Evolutionary conservation across 2,329 filamentous ascomycete species (phyloP).

Genomic region (Calonectria hawksworthii): DNA sequence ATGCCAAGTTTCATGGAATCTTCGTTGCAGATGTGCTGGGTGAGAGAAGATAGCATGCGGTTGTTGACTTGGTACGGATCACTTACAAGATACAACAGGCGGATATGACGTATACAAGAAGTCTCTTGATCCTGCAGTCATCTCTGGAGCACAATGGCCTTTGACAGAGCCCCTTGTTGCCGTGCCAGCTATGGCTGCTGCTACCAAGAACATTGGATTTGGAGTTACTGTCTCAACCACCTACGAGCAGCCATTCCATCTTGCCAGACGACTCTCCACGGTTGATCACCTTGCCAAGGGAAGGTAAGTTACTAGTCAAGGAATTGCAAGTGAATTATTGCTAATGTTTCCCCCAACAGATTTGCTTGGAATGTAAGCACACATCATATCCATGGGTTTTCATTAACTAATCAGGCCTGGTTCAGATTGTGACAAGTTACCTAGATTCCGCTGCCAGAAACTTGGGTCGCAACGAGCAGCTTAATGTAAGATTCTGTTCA

Average conservation of each 20-base stretch:
- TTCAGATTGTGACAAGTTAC: slow-evolving; percentile 76
- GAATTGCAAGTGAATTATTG: neutral
- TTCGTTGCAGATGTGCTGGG: slow-evolving; percentile 77
- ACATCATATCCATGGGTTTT: neutral
- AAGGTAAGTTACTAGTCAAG: slow-evolving; percentile 51
- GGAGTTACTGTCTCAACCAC: slow-evolving; percentile 79
- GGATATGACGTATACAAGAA: slow-evolving; percentile 80
- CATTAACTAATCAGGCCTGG: slow-evolving; percentile 43
- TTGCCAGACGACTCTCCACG: slow-evolving; percentile 75
- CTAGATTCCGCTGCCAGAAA: slow-evolving; percentile 78
- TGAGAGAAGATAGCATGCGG: slow-evolving; percentile 30
- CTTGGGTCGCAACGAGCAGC: slow-evolving; percentile 70
- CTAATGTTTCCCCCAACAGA: slow-evolving; percentile 44
- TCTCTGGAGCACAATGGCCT: slow-evolving; percentile 77
- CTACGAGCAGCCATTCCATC: slow-evolving; percentile 79
- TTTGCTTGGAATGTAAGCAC: slow-evolving; percentile 68
- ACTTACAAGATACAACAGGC: slow-evolving; percentile 50
- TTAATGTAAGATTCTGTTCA: slow-evolving; percentile 30
- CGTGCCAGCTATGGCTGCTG: slow-evolving; percentile 78
- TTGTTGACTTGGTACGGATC: accelerated
- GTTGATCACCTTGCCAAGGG: slow-evolving; percentile 78
- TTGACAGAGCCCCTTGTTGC: slow-evolving; percentile 77
- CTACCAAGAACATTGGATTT: slow-evolving; percentile 76
- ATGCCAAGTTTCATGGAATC: slow-evolving; percentile 75
- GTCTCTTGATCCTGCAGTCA: slow-evolving; percentile 69